Percentiles rank a stretch among this genome's conserved stretches.
phyloP scores from a whole-genome alignment of 2,329 filamentous ascomycete species.

The Pyricularia pennisetigena region DNA sequence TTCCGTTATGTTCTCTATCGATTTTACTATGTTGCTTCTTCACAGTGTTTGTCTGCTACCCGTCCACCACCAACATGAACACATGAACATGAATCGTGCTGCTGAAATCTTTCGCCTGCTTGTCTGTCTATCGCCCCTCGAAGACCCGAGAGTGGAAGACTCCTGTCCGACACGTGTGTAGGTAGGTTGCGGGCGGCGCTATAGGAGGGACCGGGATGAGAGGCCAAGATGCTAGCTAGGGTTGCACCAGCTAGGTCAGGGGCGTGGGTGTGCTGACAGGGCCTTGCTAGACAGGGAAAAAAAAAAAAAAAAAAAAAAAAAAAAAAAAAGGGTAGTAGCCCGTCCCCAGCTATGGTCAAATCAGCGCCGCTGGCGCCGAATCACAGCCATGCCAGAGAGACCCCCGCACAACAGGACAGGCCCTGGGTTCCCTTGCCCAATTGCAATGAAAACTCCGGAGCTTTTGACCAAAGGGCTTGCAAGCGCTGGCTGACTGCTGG shows the following conservation, averaged over 20 bases:
- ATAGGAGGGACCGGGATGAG: neutral
- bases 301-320: no score
- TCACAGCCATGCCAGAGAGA: neutral
- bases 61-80: neutral
- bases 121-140: neutral
- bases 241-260: conserved; percentile 4
- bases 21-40: neutral
- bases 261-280: neutral
- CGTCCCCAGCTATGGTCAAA: neutral
- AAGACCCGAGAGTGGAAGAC: neutral
- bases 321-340: neutral
- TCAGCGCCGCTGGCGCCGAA: neutral
- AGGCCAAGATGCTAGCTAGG: conserved; percentile 1
- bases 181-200: neutral
- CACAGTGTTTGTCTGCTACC: neutral
- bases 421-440: neutral
- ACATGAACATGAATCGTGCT: neutral
- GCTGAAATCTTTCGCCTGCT: neutral
- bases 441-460: conserved; percentile 1
- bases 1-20: neutral
- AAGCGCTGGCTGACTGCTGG: conserved; percentile 1
- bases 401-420: conserved; percentile 1
- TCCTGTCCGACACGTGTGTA: neutral
- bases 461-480: neutral
- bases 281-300: neutral